Base-by-base conservation (phyloP, 768 basidiomycete species). In the Erythrobasidium yunnanense region DNA sequence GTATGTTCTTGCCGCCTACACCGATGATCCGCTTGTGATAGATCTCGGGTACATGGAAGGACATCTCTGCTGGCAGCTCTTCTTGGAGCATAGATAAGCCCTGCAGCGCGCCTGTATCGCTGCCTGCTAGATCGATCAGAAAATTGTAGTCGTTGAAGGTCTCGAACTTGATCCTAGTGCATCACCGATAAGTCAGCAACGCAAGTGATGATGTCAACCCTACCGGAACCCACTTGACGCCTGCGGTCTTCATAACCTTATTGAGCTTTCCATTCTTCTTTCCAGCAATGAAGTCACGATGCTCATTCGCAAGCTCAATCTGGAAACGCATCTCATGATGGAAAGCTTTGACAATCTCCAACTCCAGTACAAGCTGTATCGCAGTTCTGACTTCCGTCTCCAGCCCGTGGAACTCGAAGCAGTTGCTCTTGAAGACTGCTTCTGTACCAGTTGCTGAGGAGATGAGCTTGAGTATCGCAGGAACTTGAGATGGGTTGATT, bases 191-290 rank as follows among this genome's bases (percentile, higher is more conserved):
- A 34, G 49, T 63, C 60, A 63, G 60, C 29, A 46, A 13, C 3
- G 42, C 23, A 15, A 25, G 4, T 27, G 13, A 18, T 13, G 42
- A 18, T 17, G 3, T 4, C 42, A 2, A 29, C 25, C 2, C 33
- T 46, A n/a, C n/a, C n/a, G n/a, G 5, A 2, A 52, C 60, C 38
- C 27, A 63, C 79, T 95, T 93, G 75, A 92, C 91, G 71, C 87
- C 88, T 30, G 92, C 87, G 13, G 85, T 86, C 77, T 96, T 91
- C 90, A 96, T 96, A 76, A 97, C 95, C 80, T 96, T 97, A 80
- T 96, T 96, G 77, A 96, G 90, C 78, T 99, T 99, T 66, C 93
- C 93, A 73, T 97, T 96, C 81, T 97, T 96, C 81, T 99, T 99
- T 47, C 93, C 93, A 65, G 87, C 88, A 76, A 99, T 95, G 78